These are phyloP conservation scores for Tuber calosporum DNA, from an alignment of 495 filamentous ascomycete species.

Conservation along the genomic window DNA sequence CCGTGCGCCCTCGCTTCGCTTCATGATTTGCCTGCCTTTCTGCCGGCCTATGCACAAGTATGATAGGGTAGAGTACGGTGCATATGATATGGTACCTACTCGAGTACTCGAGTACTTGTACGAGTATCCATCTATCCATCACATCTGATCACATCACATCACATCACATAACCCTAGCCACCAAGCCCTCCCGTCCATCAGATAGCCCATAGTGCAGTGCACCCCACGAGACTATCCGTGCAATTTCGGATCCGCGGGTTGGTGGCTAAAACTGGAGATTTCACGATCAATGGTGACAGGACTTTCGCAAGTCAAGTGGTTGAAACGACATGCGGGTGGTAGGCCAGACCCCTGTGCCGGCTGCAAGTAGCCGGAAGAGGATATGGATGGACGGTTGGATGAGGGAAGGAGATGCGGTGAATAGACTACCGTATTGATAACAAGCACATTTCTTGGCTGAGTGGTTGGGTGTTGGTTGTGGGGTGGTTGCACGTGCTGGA, in stretches of 20 bases:
- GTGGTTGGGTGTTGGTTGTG: slow-evolving; percentile 2
- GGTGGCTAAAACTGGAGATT: neutral
- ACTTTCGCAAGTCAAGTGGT: slow-evolving; percentile 2
- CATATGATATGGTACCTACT: neutral
- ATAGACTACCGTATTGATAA: neutral
- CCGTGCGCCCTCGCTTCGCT: neutral
- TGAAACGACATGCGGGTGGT: neutral
- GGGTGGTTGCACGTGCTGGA: neutral
- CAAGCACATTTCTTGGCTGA: neutral
- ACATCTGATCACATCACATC: neutral
- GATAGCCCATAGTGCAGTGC: neutral
- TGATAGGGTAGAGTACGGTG: too few relatives aligned
- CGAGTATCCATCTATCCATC: neutral
- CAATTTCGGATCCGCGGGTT: slow-evolving; percentile 1
- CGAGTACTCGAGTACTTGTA: too few relatives aligned
- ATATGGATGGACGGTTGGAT: neutral
- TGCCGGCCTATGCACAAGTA: neutral
- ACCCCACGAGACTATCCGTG: neutral
- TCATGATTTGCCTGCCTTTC: neutral
- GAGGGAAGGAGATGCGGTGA: neutral
- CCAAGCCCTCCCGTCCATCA: neutral
- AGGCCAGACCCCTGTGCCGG: neutral
- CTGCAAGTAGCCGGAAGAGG: neutral
- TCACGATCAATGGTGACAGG: neutral
- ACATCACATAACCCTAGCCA: neutral